A percentile compares a stretch with the other conserved stretches of the same genome.
phyloP scores from a whole-genome alignment of 805 yeast species.

The Yarrowia osloensis region DNA sequence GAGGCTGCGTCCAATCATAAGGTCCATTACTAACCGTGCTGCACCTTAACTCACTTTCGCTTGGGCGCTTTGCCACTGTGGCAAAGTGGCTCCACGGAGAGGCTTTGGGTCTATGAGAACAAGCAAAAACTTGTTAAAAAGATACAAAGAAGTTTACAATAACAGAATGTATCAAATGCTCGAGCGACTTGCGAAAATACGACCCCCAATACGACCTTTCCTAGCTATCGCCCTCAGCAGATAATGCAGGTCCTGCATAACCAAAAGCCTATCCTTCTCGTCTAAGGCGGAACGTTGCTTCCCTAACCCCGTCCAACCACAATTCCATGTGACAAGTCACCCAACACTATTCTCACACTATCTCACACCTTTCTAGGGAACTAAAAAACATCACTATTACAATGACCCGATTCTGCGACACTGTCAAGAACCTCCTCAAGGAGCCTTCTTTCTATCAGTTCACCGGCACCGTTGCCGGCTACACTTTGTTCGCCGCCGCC shows the following conservation, averaged over 20 bases:
- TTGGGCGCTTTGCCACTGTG: constrained; percentile 14
- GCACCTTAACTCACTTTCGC: constrained; percentile 3
- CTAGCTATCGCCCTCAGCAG: neutral
- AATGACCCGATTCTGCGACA: constrained; percentile 25
- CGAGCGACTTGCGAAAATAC: neutral
- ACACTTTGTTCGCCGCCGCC: constrained; percentile 23
- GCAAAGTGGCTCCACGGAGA: neutral
- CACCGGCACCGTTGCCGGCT: constrained; percentile 27
- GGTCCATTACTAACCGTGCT: constrained; percentile 1
- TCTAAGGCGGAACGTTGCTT: constrained; percentile 24
- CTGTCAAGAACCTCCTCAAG: constrained; percentile 25
- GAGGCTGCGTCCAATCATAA: neutral
- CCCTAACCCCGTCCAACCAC: constrained; percentile 16
- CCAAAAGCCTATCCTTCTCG: constrained; percentile 22
- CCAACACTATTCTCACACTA: constrained; percentile 20
- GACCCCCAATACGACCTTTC: neutral
- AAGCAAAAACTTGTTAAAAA: neutral
- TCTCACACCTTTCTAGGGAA: neutral
- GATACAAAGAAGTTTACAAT: neutral
- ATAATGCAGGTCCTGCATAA: constrained; percentile 25
- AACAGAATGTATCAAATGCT: too few species aligned
- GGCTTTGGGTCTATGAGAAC: neutral
- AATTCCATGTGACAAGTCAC: constrained; percentile 23
- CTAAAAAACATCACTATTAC: neutral
- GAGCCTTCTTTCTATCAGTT: constrained; percentile 29